Conservation (phyloP, 345 rosid genomes). For the Lumnitzera racemosa region DNA sequence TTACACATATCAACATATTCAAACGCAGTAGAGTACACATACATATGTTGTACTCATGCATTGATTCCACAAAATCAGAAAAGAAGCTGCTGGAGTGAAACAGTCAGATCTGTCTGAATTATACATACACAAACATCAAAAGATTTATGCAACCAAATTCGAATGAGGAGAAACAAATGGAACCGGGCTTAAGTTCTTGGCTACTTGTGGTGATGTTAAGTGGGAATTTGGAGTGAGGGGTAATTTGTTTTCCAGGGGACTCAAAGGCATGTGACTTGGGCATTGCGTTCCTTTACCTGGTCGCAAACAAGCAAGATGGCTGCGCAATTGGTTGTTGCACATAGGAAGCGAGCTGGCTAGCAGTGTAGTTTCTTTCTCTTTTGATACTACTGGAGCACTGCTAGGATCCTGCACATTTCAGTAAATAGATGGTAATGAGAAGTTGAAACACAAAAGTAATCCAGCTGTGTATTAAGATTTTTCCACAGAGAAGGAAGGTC, state of each 20-base stretch:
- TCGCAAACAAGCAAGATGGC: conserved; percentile 50
- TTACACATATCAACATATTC: too few relatives aligned
- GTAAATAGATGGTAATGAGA: too few relatives aligned
- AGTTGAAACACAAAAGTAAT: too few relatives aligned
- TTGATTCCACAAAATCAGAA: too few relatives aligned
- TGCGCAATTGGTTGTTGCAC: conserved; percentile 26
- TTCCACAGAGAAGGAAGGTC: not conserved
- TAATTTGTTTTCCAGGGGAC: conserved; percentile 54
- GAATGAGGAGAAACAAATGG: conserved; percentile 39
- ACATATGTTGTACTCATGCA: conserved; percentile 1
- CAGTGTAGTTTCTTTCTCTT: conserved; percentile 44
- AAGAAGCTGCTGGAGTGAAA: too few relatives aligned
- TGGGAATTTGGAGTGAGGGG: conserved; percentile 23
- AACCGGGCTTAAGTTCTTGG: conserved; percentile 45
- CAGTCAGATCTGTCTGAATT: too few relatives aligned
- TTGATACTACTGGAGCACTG: conserved; percentile 41
- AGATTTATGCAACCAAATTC: not conserved
- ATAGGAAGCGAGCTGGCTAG: conserved; percentile 42
- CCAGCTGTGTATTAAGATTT: not conserved
- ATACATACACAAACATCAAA: too few relatives aligned
- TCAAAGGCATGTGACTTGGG: conserved; percentile 21
- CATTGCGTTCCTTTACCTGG: conserved; percentile 25
- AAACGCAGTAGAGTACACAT: not conserved
- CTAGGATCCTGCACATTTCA: conserved; percentile 47
- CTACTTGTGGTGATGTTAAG: conserved; percentile 31